phyloP scores from a whole-genome alignment of 805 yeast genomes.

The Candida stauntonica region DNA sequence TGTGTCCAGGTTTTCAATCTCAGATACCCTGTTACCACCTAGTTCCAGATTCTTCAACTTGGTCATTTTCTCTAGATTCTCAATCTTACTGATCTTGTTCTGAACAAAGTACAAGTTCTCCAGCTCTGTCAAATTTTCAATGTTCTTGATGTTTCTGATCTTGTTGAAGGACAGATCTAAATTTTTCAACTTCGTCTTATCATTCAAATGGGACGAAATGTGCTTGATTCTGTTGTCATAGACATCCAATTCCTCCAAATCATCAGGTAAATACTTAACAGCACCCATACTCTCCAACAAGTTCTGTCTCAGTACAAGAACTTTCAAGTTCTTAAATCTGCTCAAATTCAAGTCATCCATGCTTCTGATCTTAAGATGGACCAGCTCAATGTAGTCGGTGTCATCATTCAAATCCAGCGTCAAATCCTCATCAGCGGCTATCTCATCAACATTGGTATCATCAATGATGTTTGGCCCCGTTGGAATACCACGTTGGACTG shows the following conservation, averaged over 20 bases:
- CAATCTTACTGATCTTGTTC: constrained; percentile 73
- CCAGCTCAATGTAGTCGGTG: constrained; percentile 54
- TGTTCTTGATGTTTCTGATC: constrained; percentile 77
- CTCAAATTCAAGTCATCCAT: constrained; percentile 56
- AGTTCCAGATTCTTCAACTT: constrained; percentile 71
- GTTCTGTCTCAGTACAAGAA: constrained; percentile 78
- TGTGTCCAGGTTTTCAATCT: constrained; percentile 52
- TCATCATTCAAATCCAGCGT: constrained; percentile 52
- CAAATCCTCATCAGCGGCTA: constrained; percentile 67
- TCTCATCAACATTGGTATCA: constrained; percentile 41
- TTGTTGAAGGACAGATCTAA: constrained; percentile 89
- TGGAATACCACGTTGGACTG: constrained; percentile 10
- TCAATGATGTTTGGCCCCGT: constrained; percentile 21
- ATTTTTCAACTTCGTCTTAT: constrained; percentile 48
- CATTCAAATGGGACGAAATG: constrained; percentile 65
- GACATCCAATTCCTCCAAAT: constrained; percentile 74
- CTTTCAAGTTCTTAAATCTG: constrained; percentile 53
- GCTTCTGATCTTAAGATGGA: constrained; percentile 64
- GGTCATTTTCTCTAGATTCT: constrained; percentile 52
- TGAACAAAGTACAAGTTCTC: constrained; percentile 82
- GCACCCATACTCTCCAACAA: constrained; percentile 69
- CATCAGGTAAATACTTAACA: constrained; percentile 54
- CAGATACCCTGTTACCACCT: constrained; percentile 79
- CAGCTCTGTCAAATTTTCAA: constrained; percentile 57
- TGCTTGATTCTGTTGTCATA: constrained; percentile 91